Evolutionary conservation across 2,329 filamentous ascomycete genomes (phyloP).

Genomic region (Onygenales sp.): DNA sequence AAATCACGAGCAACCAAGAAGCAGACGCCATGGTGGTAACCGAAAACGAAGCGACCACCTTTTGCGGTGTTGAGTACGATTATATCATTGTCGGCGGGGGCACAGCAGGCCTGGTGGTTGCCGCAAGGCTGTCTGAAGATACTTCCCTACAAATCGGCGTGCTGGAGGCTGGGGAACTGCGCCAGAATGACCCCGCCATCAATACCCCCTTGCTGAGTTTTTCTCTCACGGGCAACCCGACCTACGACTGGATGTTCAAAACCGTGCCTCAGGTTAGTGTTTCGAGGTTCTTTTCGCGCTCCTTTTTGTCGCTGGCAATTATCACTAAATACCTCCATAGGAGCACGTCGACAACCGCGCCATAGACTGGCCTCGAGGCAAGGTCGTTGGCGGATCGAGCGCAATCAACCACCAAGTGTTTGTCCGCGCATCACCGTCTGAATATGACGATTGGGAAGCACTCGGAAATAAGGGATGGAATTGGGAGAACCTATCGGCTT

Average conservation of each 20-base stretch:
- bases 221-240: slow-evolving; percentile 13
- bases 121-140: neutral
- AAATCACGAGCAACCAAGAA: too few relatives aligned
- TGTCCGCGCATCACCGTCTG: slow-evolving; percentile 17
- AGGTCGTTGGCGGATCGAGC: slow-evolving; percentile 15
- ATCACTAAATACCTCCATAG: neutral
- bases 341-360: neutral
- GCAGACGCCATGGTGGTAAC: too few relatives aligned
- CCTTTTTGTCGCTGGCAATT: neutral
- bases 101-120: neutral
- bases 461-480: slow-evolving; percentile 39
- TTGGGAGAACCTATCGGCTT: slow-evolving; percentile 26
- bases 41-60: neutral
- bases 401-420: slow-evolving; percentile 14
- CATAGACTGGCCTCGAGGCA: slow-evolving; percentile 7
- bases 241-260: slow-evolving; percentile 20
- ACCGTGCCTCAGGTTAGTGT: slow-evolving; percentile 16
- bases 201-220: slow-evolving; percentile 12
- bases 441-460: slow-evolving; percentile 32
- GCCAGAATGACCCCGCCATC: slow-evolving; percentile 12
- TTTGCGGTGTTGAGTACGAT: neutral
- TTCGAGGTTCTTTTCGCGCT: neutral
- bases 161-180: slow-evolving; percentile 8
- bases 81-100: slow-evolving; percentile 1
- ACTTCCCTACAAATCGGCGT: neutral